Evolutionary conservation across 768 basidiomycete species (phyloP).

Genomic region (Auricularia sp.): DNA sequence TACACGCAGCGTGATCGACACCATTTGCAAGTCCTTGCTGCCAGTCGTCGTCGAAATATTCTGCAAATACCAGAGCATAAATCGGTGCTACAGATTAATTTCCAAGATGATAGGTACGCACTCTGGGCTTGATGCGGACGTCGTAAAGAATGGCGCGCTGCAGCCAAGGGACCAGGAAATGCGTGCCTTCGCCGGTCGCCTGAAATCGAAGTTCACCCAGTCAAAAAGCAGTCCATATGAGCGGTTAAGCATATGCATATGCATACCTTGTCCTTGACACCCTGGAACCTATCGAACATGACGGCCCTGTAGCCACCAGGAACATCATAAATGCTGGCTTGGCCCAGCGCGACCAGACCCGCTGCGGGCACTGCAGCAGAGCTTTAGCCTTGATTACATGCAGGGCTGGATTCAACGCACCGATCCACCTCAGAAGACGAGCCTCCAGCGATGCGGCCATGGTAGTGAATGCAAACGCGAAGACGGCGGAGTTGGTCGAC

Average conservation of each 20-base stretch:
- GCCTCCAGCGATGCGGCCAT: not conserved
- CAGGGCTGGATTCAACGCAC: not conserved
- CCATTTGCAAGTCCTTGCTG: slow-evolving; percentile 98
- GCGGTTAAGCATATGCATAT: not conserved
- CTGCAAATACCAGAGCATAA: slow-evolving; percentile 29
- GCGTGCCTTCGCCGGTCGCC: slow-evolving; percentile 90
- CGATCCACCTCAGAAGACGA: not conserved
- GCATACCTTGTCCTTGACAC: slow-evolving; percentile 70
- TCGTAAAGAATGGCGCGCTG: slow-evolving; percentile 96
- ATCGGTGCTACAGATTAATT: no score
- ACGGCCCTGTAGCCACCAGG: slow-evolving; percentile 86
- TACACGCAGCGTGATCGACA: slow-evolving; percentile 91
- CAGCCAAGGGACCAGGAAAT: slow-evolving; percentile 91
- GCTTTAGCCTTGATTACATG: not conserved
- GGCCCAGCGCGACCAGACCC: slow-evolving; percentile 33
- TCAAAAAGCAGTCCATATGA: not conserved
- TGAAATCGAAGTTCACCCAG: slow-evolving; percentile 20
- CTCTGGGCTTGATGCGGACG: slow-evolving; percentile 83
- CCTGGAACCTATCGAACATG: slow-evolving; percentile 96
- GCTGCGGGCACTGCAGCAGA: slow-evolving; percentile 51
- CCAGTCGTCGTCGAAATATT: slow-evolving; percentile 99
- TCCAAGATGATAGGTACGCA: slow-evolving; percentile 39
- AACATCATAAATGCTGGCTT: slow-evolving; percentile 50
- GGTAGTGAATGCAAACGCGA: no score
- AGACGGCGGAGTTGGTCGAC: no score